Conservation (phyloP, 2,329 filamentous ascomycete genomes). For the Talaromyces verruculosus region DNA sequence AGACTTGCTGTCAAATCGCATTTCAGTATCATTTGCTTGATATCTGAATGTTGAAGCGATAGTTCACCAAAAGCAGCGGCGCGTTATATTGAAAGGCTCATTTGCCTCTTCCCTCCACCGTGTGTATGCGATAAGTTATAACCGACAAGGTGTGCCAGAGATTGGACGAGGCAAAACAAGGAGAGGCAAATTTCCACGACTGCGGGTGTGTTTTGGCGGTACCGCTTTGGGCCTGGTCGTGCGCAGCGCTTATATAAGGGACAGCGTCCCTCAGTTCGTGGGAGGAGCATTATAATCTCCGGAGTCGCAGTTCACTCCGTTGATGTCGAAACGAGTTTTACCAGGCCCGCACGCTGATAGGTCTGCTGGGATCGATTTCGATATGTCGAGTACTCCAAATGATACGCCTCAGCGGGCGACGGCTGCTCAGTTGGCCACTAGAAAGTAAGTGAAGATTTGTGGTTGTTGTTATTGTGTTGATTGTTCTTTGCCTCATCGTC, state of each 20-base stretch:
- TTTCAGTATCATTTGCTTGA: background rate
- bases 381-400: conserved; percentile 43
- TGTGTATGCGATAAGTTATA: conserved; percentile 1
- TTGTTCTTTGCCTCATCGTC: conserved; percentile 10
- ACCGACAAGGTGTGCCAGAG: background rate
- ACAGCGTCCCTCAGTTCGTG: background rate
- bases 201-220: background rate
- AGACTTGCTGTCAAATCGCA: background rate
- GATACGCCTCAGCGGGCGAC: conserved; percentile 54
- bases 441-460: conserved; percentile 51
- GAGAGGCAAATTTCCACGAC: background rate
- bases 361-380: conserved; percentile 27
- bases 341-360: conserved; percentile 22
- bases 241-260: background rate
- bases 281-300: background rate
- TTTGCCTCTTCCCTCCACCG: background rate
- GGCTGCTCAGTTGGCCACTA: conserved; percentile 54
- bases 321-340: conserved; percentile 22
- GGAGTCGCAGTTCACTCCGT: conserved; percentile 3
- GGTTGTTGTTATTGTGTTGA: conserved; percentile 13
- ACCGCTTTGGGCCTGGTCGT: background rate
- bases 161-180: background rate
- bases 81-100: conserved; percentile 1
- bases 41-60: conserved; percentile 1
- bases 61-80: background rate